phyloP scores from a whole-genome alignment of 495 filamentous ascomycete species.

The Penicillium mononematosum region DNA sequence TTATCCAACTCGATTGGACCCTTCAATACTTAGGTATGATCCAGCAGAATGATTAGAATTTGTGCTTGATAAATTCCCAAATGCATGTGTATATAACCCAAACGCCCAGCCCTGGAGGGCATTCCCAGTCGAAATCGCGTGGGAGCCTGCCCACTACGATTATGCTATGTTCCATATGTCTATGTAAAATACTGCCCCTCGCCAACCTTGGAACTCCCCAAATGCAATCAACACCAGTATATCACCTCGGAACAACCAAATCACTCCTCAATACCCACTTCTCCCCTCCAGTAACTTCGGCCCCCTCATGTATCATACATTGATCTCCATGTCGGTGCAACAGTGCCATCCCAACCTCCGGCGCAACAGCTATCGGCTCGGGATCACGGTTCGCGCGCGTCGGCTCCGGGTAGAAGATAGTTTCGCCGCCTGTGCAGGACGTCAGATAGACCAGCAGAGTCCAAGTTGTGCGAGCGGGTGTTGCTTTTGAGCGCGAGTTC shows the following conservation, averaged over 20 bases:
- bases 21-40: constrained; percentile 13
- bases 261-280: constrained; percentile 94
- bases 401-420: constrained; percentile 81
- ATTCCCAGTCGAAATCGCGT: background rate
- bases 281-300: constrained; percentile 74
- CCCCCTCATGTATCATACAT: constrained; percentile 88
- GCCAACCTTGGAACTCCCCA: background rate
- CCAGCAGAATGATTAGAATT: constrained; percentile 25
- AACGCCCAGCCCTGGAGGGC: too few species aligned
- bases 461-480: constrained; percentile 81
- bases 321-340: constrained; percentile 87
- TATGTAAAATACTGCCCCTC: background rate
- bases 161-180: background rate
- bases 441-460: constrained; percentile 88
- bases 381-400: constrained; percentile 52
- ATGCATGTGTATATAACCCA: background rate
- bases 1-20: background rate
- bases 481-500: constrained; percentile 29
- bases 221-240: background rate
- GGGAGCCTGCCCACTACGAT: background rate
- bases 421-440: constrained; percentile 78
- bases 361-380: constrained; percentile 62
- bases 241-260: constrained; percentile 65
- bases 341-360: constrained; percentile 78
- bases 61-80: background rate